Conservation (phyloP, 2,329 filamentous ascomycete species). For the Claviceps sp. region DNA sequence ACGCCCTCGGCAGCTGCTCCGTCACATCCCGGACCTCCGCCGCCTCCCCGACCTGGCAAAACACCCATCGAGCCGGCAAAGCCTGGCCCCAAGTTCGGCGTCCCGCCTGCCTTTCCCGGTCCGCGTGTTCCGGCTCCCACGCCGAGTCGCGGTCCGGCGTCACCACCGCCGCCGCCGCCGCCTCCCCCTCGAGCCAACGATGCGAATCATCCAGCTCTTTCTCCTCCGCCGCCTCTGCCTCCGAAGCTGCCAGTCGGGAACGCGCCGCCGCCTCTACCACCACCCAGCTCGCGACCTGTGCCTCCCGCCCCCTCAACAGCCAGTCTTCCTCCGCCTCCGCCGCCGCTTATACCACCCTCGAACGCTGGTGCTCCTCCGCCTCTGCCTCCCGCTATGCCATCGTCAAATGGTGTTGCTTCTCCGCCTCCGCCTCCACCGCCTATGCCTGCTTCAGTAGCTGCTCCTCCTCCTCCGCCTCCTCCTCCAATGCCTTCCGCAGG, state of each 20-base stretch:
- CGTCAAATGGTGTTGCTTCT: conserved; percentile 5
- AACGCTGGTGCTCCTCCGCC: conserved; percentile 16
- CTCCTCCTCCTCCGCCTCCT: conserved; percentile 22
- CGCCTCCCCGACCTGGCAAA: conserved; percentile 44
- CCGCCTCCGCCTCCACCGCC: conserved; percentile 30
- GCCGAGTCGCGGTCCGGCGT: conserved; percentile 55
- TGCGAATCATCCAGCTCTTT: conserved; percentile 15
- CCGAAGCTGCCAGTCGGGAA: conserved; percentile 31
- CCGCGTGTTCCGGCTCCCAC: conserved; percentile 63
- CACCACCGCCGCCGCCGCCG: conserved; percentile 38
- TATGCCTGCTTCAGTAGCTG: conserved; percentile 21
- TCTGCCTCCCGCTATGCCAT: not conserved
- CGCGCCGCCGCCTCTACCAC: conserved; percentile 37
- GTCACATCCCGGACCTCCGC: conserved; percentile 18
- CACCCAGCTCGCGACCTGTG: conserved; percentile 36
- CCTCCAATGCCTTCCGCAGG: conserved; percentile 19
- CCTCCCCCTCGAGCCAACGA: conserved; percentile 37
- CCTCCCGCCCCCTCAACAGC: conserved; percentile 36
- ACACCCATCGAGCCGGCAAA: conserved; percentile 51
- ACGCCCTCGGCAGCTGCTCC: conserved; percentile 1
- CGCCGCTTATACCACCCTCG: conserved; percentile 17
- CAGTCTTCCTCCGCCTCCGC: conserved; percentile 23
- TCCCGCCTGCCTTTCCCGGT: conserved; percentile 68
- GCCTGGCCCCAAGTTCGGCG: conserved; percentile 48
- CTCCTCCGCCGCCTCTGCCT: conserved; percentile 32